These are phyloP conservation scores for Coprinopsis marcescibilis DNA, from an alignment of 768 basidiomycete genomes.

Conservation along the genomic window DNA sequence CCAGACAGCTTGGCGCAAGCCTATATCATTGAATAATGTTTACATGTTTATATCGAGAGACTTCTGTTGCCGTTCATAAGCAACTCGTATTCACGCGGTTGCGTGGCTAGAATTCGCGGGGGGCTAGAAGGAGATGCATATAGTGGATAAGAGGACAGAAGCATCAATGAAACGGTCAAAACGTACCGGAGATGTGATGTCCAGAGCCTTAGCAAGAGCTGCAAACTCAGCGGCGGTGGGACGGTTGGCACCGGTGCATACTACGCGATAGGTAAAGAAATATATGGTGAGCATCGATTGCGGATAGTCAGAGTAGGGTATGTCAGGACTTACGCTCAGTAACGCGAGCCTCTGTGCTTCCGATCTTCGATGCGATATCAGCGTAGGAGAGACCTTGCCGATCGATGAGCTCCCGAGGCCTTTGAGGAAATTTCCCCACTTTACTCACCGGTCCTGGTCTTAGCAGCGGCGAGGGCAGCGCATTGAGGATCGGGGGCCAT, in stretches of 20 bases:
- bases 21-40: too few relatives aligned
- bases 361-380: conserved; percentile 42
- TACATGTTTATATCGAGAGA: too few relatives aligned
- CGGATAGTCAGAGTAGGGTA: background rate
- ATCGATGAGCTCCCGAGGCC: background rate
- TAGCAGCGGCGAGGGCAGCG: conserved; percentile 49
- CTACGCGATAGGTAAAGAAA: conserved; percentile 27
- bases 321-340: conserved; percentile 39
- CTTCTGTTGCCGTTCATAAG: too few relatives aligned
- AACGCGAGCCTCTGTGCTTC: conserved; percentile 41
- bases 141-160: too few relatives aligned
- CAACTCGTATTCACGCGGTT: too few relatives aligned
- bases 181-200: conserved; percentile 24
- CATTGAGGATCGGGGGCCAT: conserved; percentile 55
- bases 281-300: background rate
- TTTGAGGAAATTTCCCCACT: background rate
- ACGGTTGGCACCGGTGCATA: conserved; percentile 37
- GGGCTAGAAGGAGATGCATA: too few relatives aligned
- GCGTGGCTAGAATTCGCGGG: too few relatives aligned
- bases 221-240: conserved; percentile 47
- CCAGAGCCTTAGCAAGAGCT: conserved; percentile 37
- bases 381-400: conserved; percentile 41
- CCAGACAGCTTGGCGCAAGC: too few relatives aligned
- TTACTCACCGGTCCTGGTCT: conserved; percentile 40
- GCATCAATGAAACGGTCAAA: too few relatives aligned